Percentiles rank a stretch among this genome's conserved stretches.
Conservation (phyloP, 345 rosid genomes). For the Theobroma cacao region DNA sequence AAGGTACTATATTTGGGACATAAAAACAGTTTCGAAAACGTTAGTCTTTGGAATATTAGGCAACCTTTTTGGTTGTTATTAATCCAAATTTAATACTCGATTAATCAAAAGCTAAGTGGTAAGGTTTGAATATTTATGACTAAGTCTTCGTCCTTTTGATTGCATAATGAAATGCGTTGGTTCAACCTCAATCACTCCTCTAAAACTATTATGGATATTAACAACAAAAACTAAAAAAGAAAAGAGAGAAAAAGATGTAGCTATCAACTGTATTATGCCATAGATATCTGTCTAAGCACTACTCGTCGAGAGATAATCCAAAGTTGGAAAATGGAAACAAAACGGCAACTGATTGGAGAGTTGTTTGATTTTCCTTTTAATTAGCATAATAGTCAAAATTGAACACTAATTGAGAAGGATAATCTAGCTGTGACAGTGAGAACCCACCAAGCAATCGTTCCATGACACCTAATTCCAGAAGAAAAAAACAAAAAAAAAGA, state of each 20-base stretch:
- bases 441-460: slow-evolving; percentile 18
- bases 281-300: slow-evolving; percentile 14
- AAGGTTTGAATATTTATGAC: background rate
- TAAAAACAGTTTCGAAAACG: background rate
- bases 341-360: slow-evolving; percentile 31
- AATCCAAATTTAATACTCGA: background rate
- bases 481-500: too few relatives aligned
- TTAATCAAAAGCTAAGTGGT: background rate
- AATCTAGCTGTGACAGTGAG: slow-evolving; percentile 15
- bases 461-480: background rate
- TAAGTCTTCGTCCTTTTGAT: background rate
- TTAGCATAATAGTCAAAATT: background rate
- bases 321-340: slow-evolving; percentile 16
- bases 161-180: background rate
- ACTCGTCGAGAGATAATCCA: slow-evolving; percentile 25
- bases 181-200: background rate
- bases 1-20: background rate
- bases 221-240: background rate
- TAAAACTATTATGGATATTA: too few relatives aligned
- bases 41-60: background rate
- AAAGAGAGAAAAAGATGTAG: background rate
- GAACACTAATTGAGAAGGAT: background rate
- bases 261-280: slow-evolving; percentile 7
- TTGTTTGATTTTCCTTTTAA: background rate
- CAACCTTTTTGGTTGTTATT: background rate